These are phyloP conservation scores for Raddia guianensis DNA, from an alignment of 176 grass and related monocot species.

Conservation along the genomic window DNA sequence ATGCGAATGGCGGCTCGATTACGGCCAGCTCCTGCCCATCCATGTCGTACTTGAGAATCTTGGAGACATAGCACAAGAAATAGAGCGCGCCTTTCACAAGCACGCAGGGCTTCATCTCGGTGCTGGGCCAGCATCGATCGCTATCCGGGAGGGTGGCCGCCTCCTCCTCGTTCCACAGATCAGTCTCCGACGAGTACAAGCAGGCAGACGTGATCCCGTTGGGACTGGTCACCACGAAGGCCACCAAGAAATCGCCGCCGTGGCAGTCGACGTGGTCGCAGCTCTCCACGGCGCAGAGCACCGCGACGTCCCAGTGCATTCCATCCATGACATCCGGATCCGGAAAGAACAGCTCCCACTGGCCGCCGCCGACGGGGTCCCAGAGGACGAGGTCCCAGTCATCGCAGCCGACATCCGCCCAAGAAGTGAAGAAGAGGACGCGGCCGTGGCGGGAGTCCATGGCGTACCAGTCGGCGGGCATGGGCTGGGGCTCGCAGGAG, in stretches of 20 bases:
- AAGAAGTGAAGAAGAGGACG: constrained; percentile 13
- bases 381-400: not conserved
- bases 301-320: not conserved
- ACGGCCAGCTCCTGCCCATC: too few relatives aligned
- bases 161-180: too few relatives aligned
- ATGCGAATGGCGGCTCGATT: too few relatives aligned
- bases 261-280: not conserved
- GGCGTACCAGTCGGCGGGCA: not conserved
- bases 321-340: not conserved
- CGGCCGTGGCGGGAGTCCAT: constrained; percentile 26
- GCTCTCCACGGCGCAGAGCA: not conserved
- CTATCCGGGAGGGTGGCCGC: too few relatives aligned
- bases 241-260: not conserved
- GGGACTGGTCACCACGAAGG: not conserved
- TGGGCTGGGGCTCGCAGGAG: not conserved
- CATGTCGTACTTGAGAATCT: too few relatives aligned
- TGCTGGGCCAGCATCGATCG: too few relatives aligned
- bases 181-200: too few relatives aligned
- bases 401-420: too few relatives aligned
- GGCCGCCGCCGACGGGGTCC: not conserved
- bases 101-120: too few relatives aligned
- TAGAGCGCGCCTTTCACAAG: too few relatives aligned
- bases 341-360: not conserved
- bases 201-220: not conserved
- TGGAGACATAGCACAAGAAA: too few relatives aligned